Conservation (phyloP, 441 rosid genomes). For the Omphalea diandra region DNA sequence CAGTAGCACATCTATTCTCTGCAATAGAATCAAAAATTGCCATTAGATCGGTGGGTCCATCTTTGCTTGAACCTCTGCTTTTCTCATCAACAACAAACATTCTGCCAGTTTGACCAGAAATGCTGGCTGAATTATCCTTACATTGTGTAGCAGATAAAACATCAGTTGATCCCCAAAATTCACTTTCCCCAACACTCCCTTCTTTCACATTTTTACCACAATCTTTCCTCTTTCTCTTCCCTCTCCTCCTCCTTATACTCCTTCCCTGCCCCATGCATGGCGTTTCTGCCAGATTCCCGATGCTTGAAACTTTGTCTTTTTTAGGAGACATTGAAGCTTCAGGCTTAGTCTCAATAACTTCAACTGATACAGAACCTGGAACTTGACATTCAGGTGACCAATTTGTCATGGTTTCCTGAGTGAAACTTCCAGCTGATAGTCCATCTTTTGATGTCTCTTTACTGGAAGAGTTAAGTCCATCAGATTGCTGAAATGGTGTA, state of each 20-base stretch:
- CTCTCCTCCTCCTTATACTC: constrained; percentile 63
- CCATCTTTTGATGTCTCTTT: constrained; percentile 65
- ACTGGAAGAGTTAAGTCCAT: constrained; percentile 54
- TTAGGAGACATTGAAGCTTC: constrained; percentile 28
- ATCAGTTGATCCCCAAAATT: constrained; percentile 46
- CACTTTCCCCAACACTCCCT: constrained; percentile 70
- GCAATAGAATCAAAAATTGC: constrained; percentile 48
- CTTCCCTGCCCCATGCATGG: constrained; percentile 44
- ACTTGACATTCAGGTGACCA: constrained; percentile 50
- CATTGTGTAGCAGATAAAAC: constrained; percentile 36
- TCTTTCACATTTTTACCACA: constrained; percentile 53
- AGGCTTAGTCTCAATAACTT: constrained; percentile 40
- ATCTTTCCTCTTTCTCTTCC: constrained; percentile 81
- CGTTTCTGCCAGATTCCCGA: constrained; percentile 37
- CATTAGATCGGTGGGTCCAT: constrained; percentile 38
- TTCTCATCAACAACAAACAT: constrained; percentile 32
- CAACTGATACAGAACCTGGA: constrained; percentile 38
- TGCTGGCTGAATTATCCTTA: constrained; percentile 51
- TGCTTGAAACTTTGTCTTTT: constrained; percentile 28
- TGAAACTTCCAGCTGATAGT: constrained; percentile 80
- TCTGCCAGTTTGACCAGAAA: constrained; percentile 38
- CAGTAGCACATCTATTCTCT: constrained; percentile 54
- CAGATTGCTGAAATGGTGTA: constrained; percentile 46
- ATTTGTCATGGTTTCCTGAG: constrained; percentile 52
- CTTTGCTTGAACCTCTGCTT: constrained; percentile 36